These are phyloP conservation scores for Fusarium verticillioides DNA, from an alignment of 2,329 filamentous ascomycete species.

Conservation along the genomic window DNA sequence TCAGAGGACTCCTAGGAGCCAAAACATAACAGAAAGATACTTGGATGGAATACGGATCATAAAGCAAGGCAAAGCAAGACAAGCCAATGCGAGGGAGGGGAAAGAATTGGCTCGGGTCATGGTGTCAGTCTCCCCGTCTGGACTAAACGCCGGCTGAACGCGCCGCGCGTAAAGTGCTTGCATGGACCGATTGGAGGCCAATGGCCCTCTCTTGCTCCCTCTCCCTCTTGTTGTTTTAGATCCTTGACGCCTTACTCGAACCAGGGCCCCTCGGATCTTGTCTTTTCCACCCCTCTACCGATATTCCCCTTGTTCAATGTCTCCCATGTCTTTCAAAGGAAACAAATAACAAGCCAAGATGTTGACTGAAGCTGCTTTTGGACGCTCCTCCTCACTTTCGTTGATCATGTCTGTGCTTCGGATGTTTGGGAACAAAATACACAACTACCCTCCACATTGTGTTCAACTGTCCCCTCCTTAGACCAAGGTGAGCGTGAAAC, in stretches of 20 bases:
- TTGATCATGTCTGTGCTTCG: neutral
- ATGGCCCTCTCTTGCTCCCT: neutral
- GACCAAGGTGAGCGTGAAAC: slow-evolving; percentile 12
- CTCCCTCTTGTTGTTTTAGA: neutral
- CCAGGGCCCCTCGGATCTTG: neutral
- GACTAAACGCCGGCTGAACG: slow-evolving; percentile 15
- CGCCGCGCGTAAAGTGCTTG: slow-evolving; percentile 41
- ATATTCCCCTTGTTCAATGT: neutral
- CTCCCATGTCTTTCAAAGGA: neutral
- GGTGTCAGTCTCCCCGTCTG: slow-evolving; percentile 33
- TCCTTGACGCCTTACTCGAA: neutral
- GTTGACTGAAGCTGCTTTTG: neutral
- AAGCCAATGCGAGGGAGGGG: neutral
- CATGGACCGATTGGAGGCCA: slow-evolving; percentile 9
- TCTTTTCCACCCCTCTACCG: neutral
- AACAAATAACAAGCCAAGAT: neutral
- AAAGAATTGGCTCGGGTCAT: slow-evolving; percentile 16
- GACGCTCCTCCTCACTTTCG: neutral
- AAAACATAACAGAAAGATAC: neutral
- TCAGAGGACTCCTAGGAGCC: neutral
- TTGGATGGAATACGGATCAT: neutral
- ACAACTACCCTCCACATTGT: neutral
- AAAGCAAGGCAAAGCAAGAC: neutral
- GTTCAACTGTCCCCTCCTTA: neutral
- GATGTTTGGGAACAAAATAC: neutral